phyloP scores from a whole-genome alignment of 257 asterid genomes.

The Solanum commersonii region DNA sequence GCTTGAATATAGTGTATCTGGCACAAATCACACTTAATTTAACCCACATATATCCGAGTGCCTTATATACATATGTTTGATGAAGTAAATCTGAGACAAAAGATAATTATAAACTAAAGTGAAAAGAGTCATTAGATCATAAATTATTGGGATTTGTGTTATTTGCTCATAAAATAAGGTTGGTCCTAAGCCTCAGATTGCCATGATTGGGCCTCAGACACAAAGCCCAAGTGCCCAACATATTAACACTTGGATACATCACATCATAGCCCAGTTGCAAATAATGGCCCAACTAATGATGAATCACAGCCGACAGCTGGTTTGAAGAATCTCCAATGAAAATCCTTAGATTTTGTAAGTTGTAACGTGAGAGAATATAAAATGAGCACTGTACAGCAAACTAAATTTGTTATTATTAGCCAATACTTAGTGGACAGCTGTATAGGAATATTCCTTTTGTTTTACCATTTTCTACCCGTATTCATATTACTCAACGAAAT shows the following conservation, averaged over 20 bases:
- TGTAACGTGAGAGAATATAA: background rate
- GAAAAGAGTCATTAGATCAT: no score
- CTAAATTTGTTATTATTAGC: no score
- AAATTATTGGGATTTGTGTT: background rate
- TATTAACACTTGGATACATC: background rate
- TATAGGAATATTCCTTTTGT: background rate
- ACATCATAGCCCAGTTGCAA: background rate
- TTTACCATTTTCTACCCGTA: rapidly evolving
- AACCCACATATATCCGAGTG: background rate
- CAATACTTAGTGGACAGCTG: background rate
- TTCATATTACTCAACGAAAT: no score
- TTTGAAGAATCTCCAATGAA: background rate
- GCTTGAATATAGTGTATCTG: no score
- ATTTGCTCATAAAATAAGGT: background rate
- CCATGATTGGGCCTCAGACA: background rate
- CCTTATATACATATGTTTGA: no score
- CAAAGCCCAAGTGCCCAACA: background rate
- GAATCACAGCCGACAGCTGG: background rate
- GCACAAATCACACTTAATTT: no score
- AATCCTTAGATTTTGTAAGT: background rate
- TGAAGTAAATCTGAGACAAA: no score
- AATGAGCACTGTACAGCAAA: background rate
- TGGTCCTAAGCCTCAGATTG: background rate
- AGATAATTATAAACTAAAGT: background rate
- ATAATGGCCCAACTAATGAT: background rate